Percentiles rank a stretch among this genome's conserved stretches.
Evolutionary conservation across 2,329 filamentous ascomycete genomes (phyloP).

Genomic region (Didymella exigua): DNA sequence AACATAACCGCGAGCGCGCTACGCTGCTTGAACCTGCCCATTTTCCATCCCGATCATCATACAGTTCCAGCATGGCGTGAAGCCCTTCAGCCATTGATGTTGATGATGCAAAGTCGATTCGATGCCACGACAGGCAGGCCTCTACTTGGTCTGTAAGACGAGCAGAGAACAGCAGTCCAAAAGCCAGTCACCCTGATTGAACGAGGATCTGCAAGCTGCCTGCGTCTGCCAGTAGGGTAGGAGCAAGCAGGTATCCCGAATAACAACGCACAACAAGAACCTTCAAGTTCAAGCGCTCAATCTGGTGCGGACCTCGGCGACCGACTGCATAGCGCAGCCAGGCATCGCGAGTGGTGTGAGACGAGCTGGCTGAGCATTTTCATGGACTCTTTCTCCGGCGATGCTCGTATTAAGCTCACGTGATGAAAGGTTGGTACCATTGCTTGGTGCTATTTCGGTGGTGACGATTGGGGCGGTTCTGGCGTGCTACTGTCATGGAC

Average conservation of each 20-base stretch:
- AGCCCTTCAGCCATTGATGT: not conserved
- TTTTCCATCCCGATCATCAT: not conserved
- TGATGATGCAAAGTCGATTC: not conserved
- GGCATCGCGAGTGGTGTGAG: not conserved
- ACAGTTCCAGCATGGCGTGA: not conserved
- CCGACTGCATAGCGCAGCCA: not conserved
- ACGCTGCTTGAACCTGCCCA: not conserved
- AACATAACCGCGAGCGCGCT: not conserved
- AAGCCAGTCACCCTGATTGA: not conserved
- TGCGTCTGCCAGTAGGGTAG: not conserved
- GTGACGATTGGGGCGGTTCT: slow-evolving; percentile 28
- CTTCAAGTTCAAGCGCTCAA: not conserved
- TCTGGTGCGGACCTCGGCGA: not conserved
- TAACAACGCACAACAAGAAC: not conserved
- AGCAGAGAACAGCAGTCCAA: not conserved
- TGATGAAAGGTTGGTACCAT: not conserved
- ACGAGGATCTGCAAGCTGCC: not conserved
- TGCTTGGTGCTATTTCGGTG: slow-evolving; percentile 16
- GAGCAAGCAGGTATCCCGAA: not conserved
- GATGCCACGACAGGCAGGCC: not conserved
- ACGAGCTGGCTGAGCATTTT: not conserved
- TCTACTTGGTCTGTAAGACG: not conserved
- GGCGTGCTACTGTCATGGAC: slow-evolving; percentile 59
- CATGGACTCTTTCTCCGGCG: not conserved
- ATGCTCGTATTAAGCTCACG: not conserved